Evolutionary conservation across 257 asterid species (phyloP).

Genomic region (Nicotiana noctiflora): DNA sequence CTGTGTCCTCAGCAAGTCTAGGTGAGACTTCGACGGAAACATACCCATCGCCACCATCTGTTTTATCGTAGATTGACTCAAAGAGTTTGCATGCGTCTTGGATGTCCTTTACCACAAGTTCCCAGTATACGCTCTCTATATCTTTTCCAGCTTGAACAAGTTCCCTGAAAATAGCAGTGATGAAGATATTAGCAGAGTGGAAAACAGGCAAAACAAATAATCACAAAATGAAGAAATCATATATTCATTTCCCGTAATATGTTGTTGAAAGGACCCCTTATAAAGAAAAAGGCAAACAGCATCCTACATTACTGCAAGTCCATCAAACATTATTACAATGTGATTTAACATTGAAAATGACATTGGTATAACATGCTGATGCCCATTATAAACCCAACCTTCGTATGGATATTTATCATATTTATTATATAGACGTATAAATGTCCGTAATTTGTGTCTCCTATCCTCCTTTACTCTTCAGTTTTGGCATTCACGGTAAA

Average conservation of each 20-base stretch:
- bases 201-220: background rate
- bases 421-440: no score
- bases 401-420: background rate
- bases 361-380: background rate
- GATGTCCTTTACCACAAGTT: slow-evolving; percentile 94
- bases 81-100: slow-evolving; percentile 99
- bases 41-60: slow-evolving; percentile 92
- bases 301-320: background rate
- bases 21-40: slow-evolving; percentile 99
- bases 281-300: background rate
- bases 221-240: background rate
- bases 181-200: background rate
- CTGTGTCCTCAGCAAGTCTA: slow-evolving; percentile 88
- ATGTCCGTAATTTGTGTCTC: background rate
- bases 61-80: slow-evolving; percentile 76
- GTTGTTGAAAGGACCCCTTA: background rate
- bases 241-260: background rate
- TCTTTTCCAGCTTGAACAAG: slow-evolving; percentile 89
- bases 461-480: background rate
- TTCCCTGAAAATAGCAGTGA: slow-evolving; percentile 48
- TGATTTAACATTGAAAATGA: background rate
- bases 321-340: background rate
- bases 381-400: background rate
- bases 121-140: slow-evolving; percentile 93
- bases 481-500: background rate